Percentiles rank a stretch among this genome's conserved stretches.
Conservation (phyloP, 1,139 yeast genomes). For the Debaryomyces singareniensis region DNA sequence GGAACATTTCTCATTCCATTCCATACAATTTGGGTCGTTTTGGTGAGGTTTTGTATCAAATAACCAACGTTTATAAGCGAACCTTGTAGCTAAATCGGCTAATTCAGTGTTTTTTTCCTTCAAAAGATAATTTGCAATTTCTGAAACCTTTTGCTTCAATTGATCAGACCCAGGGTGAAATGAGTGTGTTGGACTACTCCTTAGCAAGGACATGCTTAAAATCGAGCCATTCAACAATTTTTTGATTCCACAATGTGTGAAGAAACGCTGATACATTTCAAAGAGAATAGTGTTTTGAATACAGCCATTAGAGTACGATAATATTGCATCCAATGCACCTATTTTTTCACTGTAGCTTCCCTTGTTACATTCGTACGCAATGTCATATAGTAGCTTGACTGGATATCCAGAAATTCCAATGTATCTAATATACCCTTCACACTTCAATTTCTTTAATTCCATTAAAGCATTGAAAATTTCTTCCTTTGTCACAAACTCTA, state of each 20-base stretch:
- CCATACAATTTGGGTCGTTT: slow-evolving; percentile 5
- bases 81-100: slow-evolving; percentile 78
- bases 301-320: slow-evolving; percentile 80
- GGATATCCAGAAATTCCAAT: slow-evolving; percentile 91
- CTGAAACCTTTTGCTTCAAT: slow-evolving; percentile 49
- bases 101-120: slow-evolving; percentile 48
- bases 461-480: slow-evolving; percentile 57
- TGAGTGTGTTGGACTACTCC: slow-evolving; percentile 57
- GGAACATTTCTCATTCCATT: slow-evolving; percentile 38
- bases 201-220: slow-evolving; percentile 77
- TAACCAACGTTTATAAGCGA: slow-evolving; percentile 60
- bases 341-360: slow-evolving; percentile 18
- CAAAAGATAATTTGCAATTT: slow-evolving; percentile 43
- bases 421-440: slow-evolving; percentile 55
- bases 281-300: slow-evolving; percentile 65
- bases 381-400: slow-evolving; percentile 52
- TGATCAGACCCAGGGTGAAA: slow-evolving; percentile 78
- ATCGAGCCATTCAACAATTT: slow-evolving; percentile 75
- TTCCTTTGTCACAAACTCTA: slow-evolving; percentile 64
- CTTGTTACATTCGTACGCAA: slow-evolving; percentile 32
- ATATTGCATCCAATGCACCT: slow-evolving; percentile 61
- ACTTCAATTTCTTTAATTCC: slow-evolving; percentile 53
- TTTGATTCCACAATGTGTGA: slow-evolving; percentile 48
- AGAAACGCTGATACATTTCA: slow-evolving; percentile 44
- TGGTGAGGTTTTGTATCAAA: slow-evolving; percentile 15